These are phyloP conservation scores for Alternaria rosae DNA, from an alignment of 2,329 filamentous ascomycete genomes.

Conservation along the genomic window DNA sequence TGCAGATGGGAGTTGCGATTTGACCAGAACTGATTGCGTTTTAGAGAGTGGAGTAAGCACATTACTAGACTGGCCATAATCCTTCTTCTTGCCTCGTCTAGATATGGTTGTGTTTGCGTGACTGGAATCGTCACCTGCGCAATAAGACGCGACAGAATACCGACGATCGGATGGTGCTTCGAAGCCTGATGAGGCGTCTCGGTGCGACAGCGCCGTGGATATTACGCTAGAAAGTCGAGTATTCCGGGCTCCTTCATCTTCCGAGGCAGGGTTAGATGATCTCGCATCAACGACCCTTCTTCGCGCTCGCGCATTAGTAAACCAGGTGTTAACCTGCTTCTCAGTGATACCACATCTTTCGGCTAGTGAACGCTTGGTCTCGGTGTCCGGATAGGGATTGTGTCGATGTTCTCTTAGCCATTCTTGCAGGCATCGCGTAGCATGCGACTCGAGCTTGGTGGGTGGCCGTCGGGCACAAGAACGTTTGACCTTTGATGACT, in stretches of 20 bases:
- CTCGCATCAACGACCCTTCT: constrained; percentile 31
- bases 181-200: not conserved
- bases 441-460: constrained; percentile 40
- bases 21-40: constrained; percentile 13
- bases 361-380: constrained; percentile 40
- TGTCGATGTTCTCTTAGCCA: constrained; percentile 42
- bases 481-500: constrained; percentile 28
- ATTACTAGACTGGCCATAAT: constrained; percentile 35
- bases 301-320: constrained; percentile 45
- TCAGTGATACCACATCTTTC: constrained; percentile 43
- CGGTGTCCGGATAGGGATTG: constrained; percentile 42
- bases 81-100: constrained; percentile 49
- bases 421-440: constrained; percentile 33
- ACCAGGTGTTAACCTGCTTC: constrained; percentile 48
- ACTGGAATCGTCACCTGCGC: not conserved
- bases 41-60: constrained; percentile 16
- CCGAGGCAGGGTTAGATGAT: constrained; percentile 16
- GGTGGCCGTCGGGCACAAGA: constrained; percentile 38
- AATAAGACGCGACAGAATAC: constrained; percentile 15
- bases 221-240: constrained; percentile 21
- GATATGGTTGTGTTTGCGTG: constrained; percentile 15
- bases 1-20: constrained; percentile 4
- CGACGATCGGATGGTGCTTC: not conserved
- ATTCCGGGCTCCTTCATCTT: constrained; percentile 28
- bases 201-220: constrained; percentile 12